These are phyloP conservation scores for Chlamydomonas sphaeroides DNA, from an alignment of 139 green algal species.

Conservation along the genomic window DNA sequence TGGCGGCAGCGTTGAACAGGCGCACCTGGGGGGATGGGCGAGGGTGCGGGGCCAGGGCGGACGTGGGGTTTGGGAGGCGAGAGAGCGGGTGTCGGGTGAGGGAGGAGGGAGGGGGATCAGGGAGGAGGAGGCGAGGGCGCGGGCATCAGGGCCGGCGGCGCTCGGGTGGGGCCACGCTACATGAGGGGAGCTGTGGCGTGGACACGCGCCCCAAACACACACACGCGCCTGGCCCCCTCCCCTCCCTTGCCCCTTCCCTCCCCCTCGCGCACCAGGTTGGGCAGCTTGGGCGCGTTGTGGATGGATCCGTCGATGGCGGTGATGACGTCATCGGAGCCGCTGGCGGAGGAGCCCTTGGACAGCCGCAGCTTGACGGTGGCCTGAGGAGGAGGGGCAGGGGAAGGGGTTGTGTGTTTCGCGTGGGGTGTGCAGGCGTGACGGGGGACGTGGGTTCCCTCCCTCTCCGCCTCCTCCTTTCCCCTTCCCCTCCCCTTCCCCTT, in stretches of 20 bases:
- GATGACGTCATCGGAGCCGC: conserved; percentile 26
- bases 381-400: neutral
- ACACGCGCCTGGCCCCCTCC: neutral
- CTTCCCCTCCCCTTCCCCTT: neutral
- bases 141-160: too few species aligned
- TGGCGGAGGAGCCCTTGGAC: neutral
- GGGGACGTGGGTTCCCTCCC: neutral
- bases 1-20: neutral
- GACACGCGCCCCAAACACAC: too few species aligned
- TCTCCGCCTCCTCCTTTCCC: neutral
- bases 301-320: conserved; percentile 8
- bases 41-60: too few species aligned
- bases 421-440: neutral
- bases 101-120: too few species aligned
- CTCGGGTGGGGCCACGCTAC: too few species aligned
- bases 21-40: conserved; percentile 1
- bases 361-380: conserved; percentile 16
- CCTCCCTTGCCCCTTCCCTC: neutral
- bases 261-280: neutral
- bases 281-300: conserved; percentile 38
- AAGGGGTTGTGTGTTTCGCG: neutral
- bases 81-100: neutral
- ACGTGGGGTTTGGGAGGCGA: too few species aligned
- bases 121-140: too few species aligned
- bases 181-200: too few species aligned